Base-by-base conservation (phyloP, 768 basidiomycete genomes). In the Leccinum aurantiacum region DNA sequence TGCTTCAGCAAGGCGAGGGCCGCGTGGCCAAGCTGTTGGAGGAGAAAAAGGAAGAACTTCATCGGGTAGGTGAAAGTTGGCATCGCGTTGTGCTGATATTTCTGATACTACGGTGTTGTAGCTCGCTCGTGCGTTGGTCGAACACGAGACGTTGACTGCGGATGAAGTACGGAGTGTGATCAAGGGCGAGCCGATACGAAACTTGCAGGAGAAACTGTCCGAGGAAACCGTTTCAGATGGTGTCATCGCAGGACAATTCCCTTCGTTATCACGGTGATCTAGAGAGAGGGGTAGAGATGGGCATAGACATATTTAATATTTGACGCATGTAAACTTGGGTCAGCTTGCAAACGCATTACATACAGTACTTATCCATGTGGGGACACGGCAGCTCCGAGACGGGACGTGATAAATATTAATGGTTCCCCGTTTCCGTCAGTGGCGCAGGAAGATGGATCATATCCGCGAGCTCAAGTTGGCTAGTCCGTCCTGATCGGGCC, bases 121-220 rank as follows among this genome's bases (percentile, higher is more conserved):
- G 93, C 85, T 98, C 44, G 95, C 96, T 2, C 83, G 84, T 57
- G 96, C 96, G 10, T 78, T 99, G 59, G 89, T 99, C 13, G 95
- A 98, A 72, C 90, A 96, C 75, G 96, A 99, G 78, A 98, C 96
- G 19, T 78, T 99, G 63, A 87, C 88, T 65, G 79, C 84, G 44
- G 88, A 91, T 10, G 94, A 99, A 74, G 95, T 98, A 17, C 79
- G 82, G 68, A 88, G 84, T 75, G 93, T 95, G 25, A 83, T 98
- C 71, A 86, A 80, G 59, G 95, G 95, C 41, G 87, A 96, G 72
- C 79, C 82, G 55, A 90, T 93, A 74, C 85, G 88, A 59, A 82
- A 78, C 59, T 82, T 90, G 64, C 76, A 82, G 63, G 87, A 91
- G 67, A 83, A 87, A 53, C 70, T 90, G 63, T 79, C 85, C 57